Conservation (phyloP, 352 stramenopile species). For the Globisporangium apiculatum region DNA sequence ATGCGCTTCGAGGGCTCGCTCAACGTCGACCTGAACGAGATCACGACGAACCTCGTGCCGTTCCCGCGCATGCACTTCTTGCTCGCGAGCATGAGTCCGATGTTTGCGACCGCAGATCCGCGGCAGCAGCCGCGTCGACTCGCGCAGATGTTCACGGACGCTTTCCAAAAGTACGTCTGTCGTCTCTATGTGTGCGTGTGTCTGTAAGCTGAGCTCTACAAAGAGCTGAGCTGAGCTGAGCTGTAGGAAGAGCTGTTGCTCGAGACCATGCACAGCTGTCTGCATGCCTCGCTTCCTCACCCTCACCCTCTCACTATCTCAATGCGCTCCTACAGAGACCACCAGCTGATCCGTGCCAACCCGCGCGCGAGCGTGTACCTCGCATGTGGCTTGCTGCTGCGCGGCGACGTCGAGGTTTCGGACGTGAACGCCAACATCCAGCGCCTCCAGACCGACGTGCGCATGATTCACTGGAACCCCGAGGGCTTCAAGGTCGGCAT, state of each 20-base stretch:
- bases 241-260: too few relatives aligned
- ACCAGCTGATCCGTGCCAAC: constrained; percentile 75
- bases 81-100: constrained; percentile 77
- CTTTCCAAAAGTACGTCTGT: constrained; percentile 44
- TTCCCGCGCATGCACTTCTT: constrained; percentile 99
- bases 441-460: constrained; percentile 66
- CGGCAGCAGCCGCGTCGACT: constrained; percentile 48
- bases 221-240: too few relatives aligned
- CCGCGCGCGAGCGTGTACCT: constrained; percentile 70
- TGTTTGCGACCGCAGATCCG: constrained; percentile 36
- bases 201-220: neutral
- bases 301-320: neutral
- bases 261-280: too few relatives aligned
- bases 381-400: constrained; percentile 79
- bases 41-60: constrained; percentile 99
- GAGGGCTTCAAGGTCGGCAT: constrained; percentile 89
- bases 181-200: neutral
- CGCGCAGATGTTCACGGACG: constrained; percentile 61
- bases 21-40: constrained; percentile 99
- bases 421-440: constrained; percentile 88
- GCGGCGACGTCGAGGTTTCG: constrained; percentile 80
- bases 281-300: neutral
- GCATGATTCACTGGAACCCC: constrained; percentile 89
- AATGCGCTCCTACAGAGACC: constrained; percentile 29
- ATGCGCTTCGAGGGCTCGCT: constrained; percentile 98